A percentile compares a stretch with the other conserved stretches of the same genome.
Evolutionary conservation across 2,329 filamentous ascomycete species (phyloP).

Genomic region (Biscogniauxia sp.): DNA sequence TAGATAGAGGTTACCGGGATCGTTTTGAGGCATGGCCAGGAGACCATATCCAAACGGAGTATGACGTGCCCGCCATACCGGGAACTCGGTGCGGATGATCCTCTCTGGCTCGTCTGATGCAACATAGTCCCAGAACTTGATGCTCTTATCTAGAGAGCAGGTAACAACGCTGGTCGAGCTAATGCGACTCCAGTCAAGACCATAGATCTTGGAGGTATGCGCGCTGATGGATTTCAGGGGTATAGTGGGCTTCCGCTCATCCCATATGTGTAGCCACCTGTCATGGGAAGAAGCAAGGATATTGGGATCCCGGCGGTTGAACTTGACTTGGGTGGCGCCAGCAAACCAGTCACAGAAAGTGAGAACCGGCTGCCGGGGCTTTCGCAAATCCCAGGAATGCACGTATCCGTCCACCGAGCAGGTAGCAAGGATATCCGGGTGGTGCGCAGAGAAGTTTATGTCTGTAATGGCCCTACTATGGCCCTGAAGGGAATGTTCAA

Average conservation of each 20-base stretch:
- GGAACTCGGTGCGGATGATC: constrained; percentile 78
- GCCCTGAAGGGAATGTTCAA: constrained; percentile 84
- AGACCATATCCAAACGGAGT: constrained; percentile 86
- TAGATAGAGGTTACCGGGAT: constrained; percentile 79
- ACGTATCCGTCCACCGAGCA: constrained; percentile 93
- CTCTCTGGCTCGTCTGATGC: constrained; percentile 67
- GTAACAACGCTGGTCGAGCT: constrained; percentile 72
- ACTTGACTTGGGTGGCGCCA: constrained; percentile 92
- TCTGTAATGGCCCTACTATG: constrained; percentile 90
- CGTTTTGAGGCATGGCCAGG: constrained; percentile 87
- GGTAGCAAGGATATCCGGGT: constrained; percentile 84
- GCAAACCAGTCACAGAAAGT: constrained; percentile 93
- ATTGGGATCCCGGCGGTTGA: constrained; percentile 83
- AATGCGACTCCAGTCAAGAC: constrained; percentile 88
- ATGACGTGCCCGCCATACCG: constrained; percentile 87
- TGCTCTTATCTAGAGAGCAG: constrained; percentile 86
- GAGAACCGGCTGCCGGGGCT: constrained; percentile 68
- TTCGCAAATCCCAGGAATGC: constrained; percentile 85
- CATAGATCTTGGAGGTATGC: constrained; percentile 91
- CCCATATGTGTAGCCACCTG: constrained; percentile 84
- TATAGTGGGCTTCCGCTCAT: constrained; percentile 73
- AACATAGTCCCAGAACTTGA: constrained; percentile 87
- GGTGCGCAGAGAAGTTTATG: constrained; percentile 92
- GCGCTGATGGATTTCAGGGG: constrained; percentile 83
- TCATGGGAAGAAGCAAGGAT: constrained; percentile 90